Evolutionary conservation across 2,329 filamentous ascomycete species (phyloP), one percentile per base, ranked within the genome.

Genomic region (Rhytidhysteron rufulum): DNA sequence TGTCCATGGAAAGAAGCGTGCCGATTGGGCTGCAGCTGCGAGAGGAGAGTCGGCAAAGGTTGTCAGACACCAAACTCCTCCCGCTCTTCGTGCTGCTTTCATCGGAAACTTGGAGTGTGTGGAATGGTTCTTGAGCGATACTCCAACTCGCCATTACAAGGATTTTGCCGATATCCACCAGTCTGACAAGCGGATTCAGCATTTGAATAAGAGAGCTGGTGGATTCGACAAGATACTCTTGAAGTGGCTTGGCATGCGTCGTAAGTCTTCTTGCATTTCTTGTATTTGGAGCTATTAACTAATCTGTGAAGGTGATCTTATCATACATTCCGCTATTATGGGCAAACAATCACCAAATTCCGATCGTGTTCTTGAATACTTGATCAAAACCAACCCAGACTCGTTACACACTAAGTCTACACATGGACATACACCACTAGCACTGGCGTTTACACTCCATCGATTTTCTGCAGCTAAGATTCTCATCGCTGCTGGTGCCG

Each of bases 121-220:
- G 0, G 82, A 93, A 55, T 94, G 86, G 79, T 87, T 91, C 59
- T 63, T 88, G 40, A 82, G 84, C 42, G 84, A 87, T 45, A 76
- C 79, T 1, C 86, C 88, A 0, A 66, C 79, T 49, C 73, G 80
- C 20, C 71, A 78, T 39, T 93, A 93, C 54, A 63, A 74, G 19
- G 79, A 87, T 33, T 93, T 89, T 55, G 74, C 81, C 0, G 76
- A 80, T 48, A 61, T 69, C 1, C 77, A 85, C 40, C 72, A 71
- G 44, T 71, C 80, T 18, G 82, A 91, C 46, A 64, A 74, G 37
- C 72, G 79, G 29, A 63, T 91, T 34, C 76, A 79, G 51, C 77
- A 78, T 41, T 68, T 93, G 4, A 74, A 71, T 4, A 68, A 80
- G 34, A 70, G 76, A 0, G 69, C 75, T 11, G 77, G 79, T 3